These are phyloP conservation scores for Symbiodinium natans DNA, from an alignment of 73 alveolate species.

Conservation along the genomic window DNA sequence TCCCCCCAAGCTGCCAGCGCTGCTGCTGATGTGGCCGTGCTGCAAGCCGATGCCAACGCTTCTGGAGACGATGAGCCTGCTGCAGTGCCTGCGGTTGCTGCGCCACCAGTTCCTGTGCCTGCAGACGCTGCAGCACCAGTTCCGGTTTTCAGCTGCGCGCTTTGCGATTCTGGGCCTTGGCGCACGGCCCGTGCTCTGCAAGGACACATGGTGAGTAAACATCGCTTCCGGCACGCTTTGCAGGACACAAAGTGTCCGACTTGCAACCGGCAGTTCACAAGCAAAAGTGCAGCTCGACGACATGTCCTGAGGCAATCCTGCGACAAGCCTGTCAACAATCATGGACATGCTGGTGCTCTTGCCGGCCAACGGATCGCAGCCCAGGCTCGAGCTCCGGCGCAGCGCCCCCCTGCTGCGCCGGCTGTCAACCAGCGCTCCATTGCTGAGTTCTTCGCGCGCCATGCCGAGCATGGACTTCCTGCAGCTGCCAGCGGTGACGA, in stretches of 20 bases:
- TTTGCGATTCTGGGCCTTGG: neutral
- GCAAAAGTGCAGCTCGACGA: neutral
- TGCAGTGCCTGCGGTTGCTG: neutral
- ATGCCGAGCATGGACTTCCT: slow-evolving; percentile 47
- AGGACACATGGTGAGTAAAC: neutral
- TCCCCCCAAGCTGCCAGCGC: neutral
- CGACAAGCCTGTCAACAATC: slow-evolving; percentile 6
- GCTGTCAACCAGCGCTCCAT: neutral
- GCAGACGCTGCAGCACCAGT: neutral
- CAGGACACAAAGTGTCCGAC: neutral
- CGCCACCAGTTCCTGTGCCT: no score
- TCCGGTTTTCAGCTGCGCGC: neutral
- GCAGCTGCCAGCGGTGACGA: slow-evolving; percentile 7
- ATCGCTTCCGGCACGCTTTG: neutral
- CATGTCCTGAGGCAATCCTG: neutral
- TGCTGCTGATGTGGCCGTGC: neutral
- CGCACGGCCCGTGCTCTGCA: neutral
- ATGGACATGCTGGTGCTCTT: slow-evolving; percentile 58
- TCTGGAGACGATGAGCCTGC: neutral
- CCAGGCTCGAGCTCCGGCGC: neutral
- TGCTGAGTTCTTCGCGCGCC: neutral
- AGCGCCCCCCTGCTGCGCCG: neutral
- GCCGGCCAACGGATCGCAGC: neutral
- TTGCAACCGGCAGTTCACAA: neutral
- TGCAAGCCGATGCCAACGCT: neutral